Evolutionary conservation across 805 yeast genomes (phyloP).

Genomic region (Starmerella kuoi): DNA sequence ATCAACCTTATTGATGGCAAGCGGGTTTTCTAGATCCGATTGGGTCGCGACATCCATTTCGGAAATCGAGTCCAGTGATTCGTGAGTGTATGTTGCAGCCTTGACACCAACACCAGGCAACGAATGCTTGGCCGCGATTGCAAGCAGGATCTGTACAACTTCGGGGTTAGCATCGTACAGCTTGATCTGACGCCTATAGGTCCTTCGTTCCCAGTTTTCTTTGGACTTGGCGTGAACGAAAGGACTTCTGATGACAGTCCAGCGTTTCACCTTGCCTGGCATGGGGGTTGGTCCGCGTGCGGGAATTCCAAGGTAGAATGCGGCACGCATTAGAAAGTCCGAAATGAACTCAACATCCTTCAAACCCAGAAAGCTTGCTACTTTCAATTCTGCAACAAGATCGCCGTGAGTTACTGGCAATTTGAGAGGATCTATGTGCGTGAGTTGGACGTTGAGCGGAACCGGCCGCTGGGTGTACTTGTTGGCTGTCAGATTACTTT

Average conservation of each 20-base stretch:
- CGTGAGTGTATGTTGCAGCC: conserved; percentile 50
- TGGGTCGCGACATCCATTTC: conserved; percentile 20
- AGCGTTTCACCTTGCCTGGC: conserved; percentile 64
- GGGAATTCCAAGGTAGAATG: conserved; percentile 81
- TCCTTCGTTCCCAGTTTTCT: conserved; percentile 84
- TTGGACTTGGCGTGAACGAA: conserved; percentile 90
- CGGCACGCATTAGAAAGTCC: conserved; percentile 82
- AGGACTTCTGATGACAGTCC: conserved; percentile 90
- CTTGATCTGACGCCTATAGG: conserved; percentile 59
- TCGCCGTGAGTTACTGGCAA: conserved; percentile 58
- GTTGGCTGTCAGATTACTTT: conserved; percentile 6
- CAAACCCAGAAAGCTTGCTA: conserved; percentile 54
- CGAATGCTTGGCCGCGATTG: conserved; percentile 64
- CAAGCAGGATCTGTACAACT: conserved; percentile 67
- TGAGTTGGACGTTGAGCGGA: conserved; percentile 76
- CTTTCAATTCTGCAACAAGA: conserved; percentile 61
- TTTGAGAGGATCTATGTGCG: conserved; percentile 67
- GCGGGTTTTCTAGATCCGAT: conserved; percentile 20
- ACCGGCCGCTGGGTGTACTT: conserved; percentile 16
- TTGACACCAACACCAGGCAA: conserved; percentile 74
- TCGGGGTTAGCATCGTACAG: conserved; percentile 82
- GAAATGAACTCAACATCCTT: conserved; percentile 61
- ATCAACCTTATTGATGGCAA: conserved; percentile 24
- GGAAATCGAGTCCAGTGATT: conserved; percentile 35
- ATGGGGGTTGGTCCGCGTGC: conserved; percentile 58